phyloP scores from a whole-genome alignment of 257 asterid species.

The Thymus quinquecostatus region DNA sequence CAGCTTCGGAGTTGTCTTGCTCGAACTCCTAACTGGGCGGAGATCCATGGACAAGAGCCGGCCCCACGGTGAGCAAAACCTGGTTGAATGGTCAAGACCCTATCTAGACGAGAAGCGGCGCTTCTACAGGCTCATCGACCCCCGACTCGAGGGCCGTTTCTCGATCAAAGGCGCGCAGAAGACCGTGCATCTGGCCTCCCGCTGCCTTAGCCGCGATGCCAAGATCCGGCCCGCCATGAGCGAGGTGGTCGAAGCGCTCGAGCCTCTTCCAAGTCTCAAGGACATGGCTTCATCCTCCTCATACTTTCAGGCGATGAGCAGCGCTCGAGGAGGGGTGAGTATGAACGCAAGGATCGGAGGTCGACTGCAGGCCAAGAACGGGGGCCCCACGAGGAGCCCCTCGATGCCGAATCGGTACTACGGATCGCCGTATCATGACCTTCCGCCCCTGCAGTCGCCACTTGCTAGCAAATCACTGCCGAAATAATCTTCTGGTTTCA shows the following conservation, averaged over 20 bases:
- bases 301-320: slow-evolving; percentile 61
- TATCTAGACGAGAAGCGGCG: slow-evolving; percentile 60
- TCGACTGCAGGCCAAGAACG: slow-evolving; percentile 41
- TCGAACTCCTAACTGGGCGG: slow-evolving; percentile 67
- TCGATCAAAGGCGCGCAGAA: slow-evolving; percentile 66
- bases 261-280: slow-evolving; percentile 54
- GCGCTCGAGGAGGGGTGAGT: slow-evolving; percentile 39
- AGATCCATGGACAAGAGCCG: slow-evolving; percentile 73
- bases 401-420: slow-evolving; percentile 46
- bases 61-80: slow-evolving; percentile 63
- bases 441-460: slow-evolving; percentile 52
- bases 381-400: slow-evolving; percentile 52
- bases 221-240: slow-evolving; percentile 79
- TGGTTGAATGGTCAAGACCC: slow-evolving; percentile 78
- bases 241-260: slow-evolving; percentile 65
- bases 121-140: slow-evolving; percentile 63
- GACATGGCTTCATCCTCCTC: slow-evolving; percentile 69
- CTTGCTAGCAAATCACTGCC: slow-evolving; percentile 32
- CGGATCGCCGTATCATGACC: slow-evolving; percentile 46
- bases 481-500: background rate
- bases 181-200: slow-evolving; percentile 66
- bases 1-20: slow-evolving; percentile 84
- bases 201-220: slow-evolving; percentile 70
- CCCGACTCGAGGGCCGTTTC: slow-evolving; percentile 73
- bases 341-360: slow-evolving; percentile 37